A percentile compares a stretch with the other conserved stretches of the same genome.
Conservation (phyloP, 306 rosid species). For the Vicia sativa region DNA sequence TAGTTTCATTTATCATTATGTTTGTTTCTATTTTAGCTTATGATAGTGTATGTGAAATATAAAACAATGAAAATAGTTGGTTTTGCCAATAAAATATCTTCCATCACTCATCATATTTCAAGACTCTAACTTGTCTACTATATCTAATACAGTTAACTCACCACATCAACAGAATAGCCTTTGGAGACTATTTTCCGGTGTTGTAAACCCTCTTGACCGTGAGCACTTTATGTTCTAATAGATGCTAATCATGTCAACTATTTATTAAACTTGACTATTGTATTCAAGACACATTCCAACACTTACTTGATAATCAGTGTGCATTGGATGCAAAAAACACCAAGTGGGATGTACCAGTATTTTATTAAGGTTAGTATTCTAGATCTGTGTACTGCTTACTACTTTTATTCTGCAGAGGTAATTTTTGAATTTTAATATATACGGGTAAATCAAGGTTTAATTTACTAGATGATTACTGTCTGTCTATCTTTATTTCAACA, state of each 20-base stretch:
- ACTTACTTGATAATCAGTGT: constrained; percentile 57
- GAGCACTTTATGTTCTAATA: constrained; percentile 42
- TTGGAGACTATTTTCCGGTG: constrained; percentile 95
- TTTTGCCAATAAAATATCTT: not conserved
- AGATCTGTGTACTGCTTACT: constrained; percentile 33
- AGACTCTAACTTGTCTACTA: constrained; percentile 31
- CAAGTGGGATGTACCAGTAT: constrained; percentile 92
- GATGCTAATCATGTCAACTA: constrained; percentile 24
- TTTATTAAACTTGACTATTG: constrained; percentile 20
- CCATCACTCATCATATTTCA: constrained; percentile 26
- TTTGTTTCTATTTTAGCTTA: not conserved
- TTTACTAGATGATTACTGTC: constrained; percentile 1
- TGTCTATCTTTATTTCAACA: constrained; percentile 2
- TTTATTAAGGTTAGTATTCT: constrained; percentile 83
- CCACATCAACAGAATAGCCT: constrained; percentile 81
- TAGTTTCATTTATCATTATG: not conserved
- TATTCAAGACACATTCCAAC: constrained; percentile 32
- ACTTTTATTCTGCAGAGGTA: constrained; percentile 10
- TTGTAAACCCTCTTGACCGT: constrained; percentile 88
- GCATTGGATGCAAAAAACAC: constrained; percentile 79
- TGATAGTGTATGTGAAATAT: not conserved
- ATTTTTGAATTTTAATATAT: constrained; percentile 18
- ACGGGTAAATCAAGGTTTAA: not conserved
- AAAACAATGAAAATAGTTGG: constrained; percentile 1
- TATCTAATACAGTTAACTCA: constrained; percentile 70